A percentile compares a stretch with the other conserved stretches of the same genome.
Evolutionary conservation across 2,329 filamentous ascomycete genomes (phyloP).

Genomic region (Diaporthe citri): DNA sequence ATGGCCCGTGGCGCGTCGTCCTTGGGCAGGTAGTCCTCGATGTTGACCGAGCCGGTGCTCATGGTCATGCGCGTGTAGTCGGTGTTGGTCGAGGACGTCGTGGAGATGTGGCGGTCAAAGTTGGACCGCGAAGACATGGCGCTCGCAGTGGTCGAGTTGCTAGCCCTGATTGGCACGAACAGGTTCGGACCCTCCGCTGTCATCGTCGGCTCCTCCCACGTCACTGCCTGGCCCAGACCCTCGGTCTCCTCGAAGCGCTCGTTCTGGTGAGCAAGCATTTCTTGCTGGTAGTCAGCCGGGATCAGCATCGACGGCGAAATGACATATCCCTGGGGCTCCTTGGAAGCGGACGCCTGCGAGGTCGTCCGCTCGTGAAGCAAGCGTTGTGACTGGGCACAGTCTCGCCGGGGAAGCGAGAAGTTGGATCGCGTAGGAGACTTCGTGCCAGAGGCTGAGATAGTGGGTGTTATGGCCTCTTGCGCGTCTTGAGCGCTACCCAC

Average conservation of each 20-base stretch:
- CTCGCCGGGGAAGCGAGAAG: conserved; percentile 63
- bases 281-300: conserved; percentile 68
- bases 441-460: conserved; percentile 49
- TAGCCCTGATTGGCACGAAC: conserved; percentile 60
- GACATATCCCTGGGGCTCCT: conserved; percentile 70
- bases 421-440: conserved; percentile 60
- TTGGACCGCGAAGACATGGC: conserved; percentile 60
- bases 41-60: conserved; percentile 61
- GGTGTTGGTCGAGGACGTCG: conserved; percentile 65
- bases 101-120: conserved; percentile 66
- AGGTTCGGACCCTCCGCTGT: conserved; percentile 50
- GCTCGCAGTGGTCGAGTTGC: conserved; percentile 68
- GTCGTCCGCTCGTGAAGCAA: conserved; percentile 54
- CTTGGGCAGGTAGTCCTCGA: conserved; percentile 47
- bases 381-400: conserved; percentile 48
- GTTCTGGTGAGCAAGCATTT: conserved; percentile 60
- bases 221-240: conserved; percentile 48
- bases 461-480: conserved; percentile 60
- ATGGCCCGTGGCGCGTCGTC: conserved; percentile 38
- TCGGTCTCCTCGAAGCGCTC: conserved; percentile 49
- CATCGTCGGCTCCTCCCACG: conserved; percentile 52
- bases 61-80: conserved; percentile 66
- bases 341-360: conserved; percentile 67
- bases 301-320: conserved; percentile 74
- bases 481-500: conserved; percentile 48